Evolutionary conservation across 2,329 filamentous ascomycete genomes (phyloP).

Genomic region (Aulographum hederae): DNA sequence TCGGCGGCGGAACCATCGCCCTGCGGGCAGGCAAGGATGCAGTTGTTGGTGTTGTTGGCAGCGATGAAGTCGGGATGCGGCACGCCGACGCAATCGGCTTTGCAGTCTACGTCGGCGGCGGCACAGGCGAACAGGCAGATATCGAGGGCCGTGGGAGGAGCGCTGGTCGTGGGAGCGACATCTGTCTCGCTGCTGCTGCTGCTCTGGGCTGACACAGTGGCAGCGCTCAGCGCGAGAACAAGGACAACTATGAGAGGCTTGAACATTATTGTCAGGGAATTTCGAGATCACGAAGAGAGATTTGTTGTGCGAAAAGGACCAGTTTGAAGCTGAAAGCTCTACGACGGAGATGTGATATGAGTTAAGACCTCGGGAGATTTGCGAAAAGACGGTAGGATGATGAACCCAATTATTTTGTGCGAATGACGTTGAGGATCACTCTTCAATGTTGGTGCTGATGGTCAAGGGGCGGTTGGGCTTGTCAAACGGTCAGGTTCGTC

Average conservation of each 20-base stretch:
- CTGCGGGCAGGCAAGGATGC: conserved; percentile 33
- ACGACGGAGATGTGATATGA: too few species aligned
- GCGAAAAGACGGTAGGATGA: too few species aligned
- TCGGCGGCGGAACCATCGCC: conserved; percentile 28
- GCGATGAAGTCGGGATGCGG: conserved; percentile 32
- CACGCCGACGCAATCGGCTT: conserved; percentile 30
- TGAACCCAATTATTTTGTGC: too few species aligned
- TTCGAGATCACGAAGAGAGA: too few species aligned
- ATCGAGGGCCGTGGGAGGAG: conserved; percentile 12
- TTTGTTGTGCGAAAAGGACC: too few species aligned
- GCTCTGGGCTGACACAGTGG: conserved; percentile 13
- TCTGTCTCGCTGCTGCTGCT: too few species aligned
- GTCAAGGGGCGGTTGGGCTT: too few species aligned
- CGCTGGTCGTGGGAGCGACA: conserved; percentile 12
- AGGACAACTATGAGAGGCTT: conserved; percentile 18
- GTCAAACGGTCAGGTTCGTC: too few species aligned
- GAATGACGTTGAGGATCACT: too few species aligned
- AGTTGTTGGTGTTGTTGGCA: conserved; percentile 31
- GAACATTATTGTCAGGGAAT: conserved; percentile 11
- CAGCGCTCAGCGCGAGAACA: conserved; percentile 16
- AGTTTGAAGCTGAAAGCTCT: too few species aligned
- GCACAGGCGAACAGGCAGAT: conserved; percentile 21
- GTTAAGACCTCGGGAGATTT: too few species aligned
- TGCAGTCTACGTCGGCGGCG: conserved; percentile 29
- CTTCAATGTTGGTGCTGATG: too few species aligned